Base-by-base conservation (phyloP, 2,329 filamentous ascomycete genomes). In the Aspergillus aculeatinus region DNA sequence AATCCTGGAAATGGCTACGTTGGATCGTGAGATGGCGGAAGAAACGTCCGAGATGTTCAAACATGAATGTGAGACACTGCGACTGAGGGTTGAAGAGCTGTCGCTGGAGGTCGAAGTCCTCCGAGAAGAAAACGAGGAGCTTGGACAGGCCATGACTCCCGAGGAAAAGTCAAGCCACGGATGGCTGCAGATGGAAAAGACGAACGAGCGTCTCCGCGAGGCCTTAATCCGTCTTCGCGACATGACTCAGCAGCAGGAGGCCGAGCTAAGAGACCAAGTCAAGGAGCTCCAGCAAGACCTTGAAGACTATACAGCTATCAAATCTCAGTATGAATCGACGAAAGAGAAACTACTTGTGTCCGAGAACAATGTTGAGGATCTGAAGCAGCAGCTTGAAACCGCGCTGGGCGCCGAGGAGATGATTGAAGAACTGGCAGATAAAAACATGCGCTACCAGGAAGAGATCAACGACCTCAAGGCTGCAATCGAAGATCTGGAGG, bases 1-100 rank as follows among this genome's bases (percentile, higher is more conserved):
- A 3, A 86, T 90, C 6, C 79, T 97, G 70, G 95, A 99, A 76
- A 85, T 95, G 76, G 92, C 92, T 6, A 89, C 91, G 0, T 80
- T 99, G 27, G 95, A 99, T 72, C 87, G 91, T 49, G 94, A 99
- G 75, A 96, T 98, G 90, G 95, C 95, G 0, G 93, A 99, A 75
- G 94, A 97, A 76, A 92, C 88, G 48, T 89, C 91, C 0, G 95
- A 98, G 66, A 87, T 89, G 19, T 81, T 89, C 54, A 95, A 92
- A 73, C 83, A 85, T 1, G 93, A 99, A 71, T 80, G 96, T 25
- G 90, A 96, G 42, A 83, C 86, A 2, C 75, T 96, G 56, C 91
- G 91, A 69, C 79, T 85, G 60, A 92, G 88, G 70, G 78, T 87
- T 1, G 93, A 98, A 73, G 93, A 98, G 74, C 80, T 96, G 7